Evolutionary conservation across 345 rosid species (phyloP), one percentile per base, ranked within the genome.

Genomic region (Carallia pectinifolia): DNA sequence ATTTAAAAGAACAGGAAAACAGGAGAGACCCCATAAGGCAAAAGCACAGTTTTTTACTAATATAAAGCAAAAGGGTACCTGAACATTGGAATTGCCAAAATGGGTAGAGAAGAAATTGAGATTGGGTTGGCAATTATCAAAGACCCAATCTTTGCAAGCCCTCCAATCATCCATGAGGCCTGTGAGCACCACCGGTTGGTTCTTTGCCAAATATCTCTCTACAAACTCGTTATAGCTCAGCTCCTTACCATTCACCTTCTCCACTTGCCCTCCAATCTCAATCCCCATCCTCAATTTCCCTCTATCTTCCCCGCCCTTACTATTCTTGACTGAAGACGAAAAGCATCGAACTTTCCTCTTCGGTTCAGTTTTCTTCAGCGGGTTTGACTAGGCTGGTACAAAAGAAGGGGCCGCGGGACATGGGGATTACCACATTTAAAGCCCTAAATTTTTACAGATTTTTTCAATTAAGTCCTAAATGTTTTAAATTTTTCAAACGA

Each of bases 141-240:
- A 67, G 79, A 92, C 85, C 97, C 99, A 94, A 73, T 94, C 93
- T 72, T 65, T 69, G 72, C 87, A 85, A 78, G 97, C 92, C 68
- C 81, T 72, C 98, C 97, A 91, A 56, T 83, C 85, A 47, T 90
- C 96, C 85, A 86, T 90, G 39, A 94, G 85, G 80, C 86, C 85
- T 17, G 87, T 88, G 23, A 92, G 71, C 37, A 92, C 84, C 48
- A 90, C 96, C 1, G 99, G 97, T 17, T 83, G 83, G 73, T 86
- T 94, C 83, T 79, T 85, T 16, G 86, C 74, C 73, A 94, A 73
- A 82, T 81, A 94, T 53, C 69, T 84, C 74, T 83, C 86, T 37
- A 82, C 90, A 62, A 94, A 94, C 63, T 82, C 93, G 18, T 60
- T 36, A 73, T 85, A 91, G 63, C 81, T 83, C 78, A 91, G 30